Base-by-base conservation (phyloP, 1,284 basidiomycete species). In the Salmacisia buchloeana region DNA sequence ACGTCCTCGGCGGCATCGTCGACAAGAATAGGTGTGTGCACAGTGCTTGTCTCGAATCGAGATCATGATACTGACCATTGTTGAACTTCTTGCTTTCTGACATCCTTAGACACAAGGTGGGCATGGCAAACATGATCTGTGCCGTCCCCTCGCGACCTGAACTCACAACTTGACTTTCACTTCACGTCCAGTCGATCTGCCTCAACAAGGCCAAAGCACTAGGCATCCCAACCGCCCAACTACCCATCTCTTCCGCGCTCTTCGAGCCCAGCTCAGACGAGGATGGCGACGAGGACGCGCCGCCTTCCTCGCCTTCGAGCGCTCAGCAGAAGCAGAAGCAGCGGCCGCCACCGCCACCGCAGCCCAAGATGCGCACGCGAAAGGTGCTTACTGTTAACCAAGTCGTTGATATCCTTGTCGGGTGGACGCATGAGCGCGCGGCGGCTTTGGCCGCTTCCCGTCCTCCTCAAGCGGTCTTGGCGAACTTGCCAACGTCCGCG, bases 341-440 rank as follows among this genome's bases (percentile, higher is more conserved):
- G 66, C 66, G 25, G 29, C 56, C 3, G 58, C 35, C 49, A 33
- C 1, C 57, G 52, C n/a, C 39, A 69, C 12, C 60, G 29, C 4
- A 60, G 18, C 58, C 60, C 34, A 58, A 54, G 25, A 83, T 98
- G 69, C 85, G 88, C 21, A 92, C 93, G 2, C 87, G 96, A 63
- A 97, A 97, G 77, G 92, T 99, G 29, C 83, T 99, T 67, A 98
- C 96, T 0, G 93, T 99, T 61, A 98, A 99, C 77, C 94, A 97
- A 82, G 86, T 84, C 18, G 91, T 94, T 76, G 92, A 96, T 79
- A 97, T 98, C 70, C 84, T 98, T 63, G 81, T 93, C 9, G 87
- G 89, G 69, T 98, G 92, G 89, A 85, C 89, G n/a, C 87, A 89
- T 70, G 86, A 86, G 12, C 49, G 29, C 1, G 27, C 29, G 29